phyloP scores from a whole-genome alignment of 2,329 filamentous ascomycete species.

The Alternaria triticina region DNA sequence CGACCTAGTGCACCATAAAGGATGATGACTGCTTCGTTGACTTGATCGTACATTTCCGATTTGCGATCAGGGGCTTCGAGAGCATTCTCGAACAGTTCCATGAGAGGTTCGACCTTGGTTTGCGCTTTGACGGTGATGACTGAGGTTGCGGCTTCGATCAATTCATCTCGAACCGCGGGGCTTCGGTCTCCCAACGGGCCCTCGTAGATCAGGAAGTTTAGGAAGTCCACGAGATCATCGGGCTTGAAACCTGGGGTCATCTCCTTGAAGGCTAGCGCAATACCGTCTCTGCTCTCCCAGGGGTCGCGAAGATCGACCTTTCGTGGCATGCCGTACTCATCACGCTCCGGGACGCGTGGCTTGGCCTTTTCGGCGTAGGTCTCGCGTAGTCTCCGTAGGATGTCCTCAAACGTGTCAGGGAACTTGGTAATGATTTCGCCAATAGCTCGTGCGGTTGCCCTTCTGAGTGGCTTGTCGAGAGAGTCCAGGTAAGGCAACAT shows the following conservation, averaged over 20 bases:
- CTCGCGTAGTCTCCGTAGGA: constrained; percentile 70
- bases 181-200: constrained; percentile 88
- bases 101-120: constrained; percentile 82
- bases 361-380: constrained; percentile 82
- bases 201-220: constrained; percentile 83
- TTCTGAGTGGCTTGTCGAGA: constrained; percentile 79
- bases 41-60: constrained; percentile 80
- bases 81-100: constrained; percentile 88
- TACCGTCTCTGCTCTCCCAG: constrained; percentile 90
- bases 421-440: constrained; percentile 73
- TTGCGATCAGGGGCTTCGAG: constrained; percentile 85
- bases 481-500: constrained; percentile 82
- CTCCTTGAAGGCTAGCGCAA: constrained; percentile 85
- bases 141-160: constrained; percentile 86
- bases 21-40: constrained; percentile 97
- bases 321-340: constrained; percentile 92
- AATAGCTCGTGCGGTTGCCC: constrained; percentile 81
- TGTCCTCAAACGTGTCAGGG: constrained; percentile 63
- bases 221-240: constrained; percentile 74
- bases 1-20: constrained; percentile 93
- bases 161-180: constrained; percentile 78
- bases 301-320: constrained; percentile 87
- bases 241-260: constrained; percentile 74
- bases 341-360: constrained; percentile 80
- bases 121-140: constrained; percentile 84